These are phyloP conservation scores for Globisporangium canariense DNA, from an alignment of 352 stramenopile genomes.

Conservation along the genomic window DNA sequence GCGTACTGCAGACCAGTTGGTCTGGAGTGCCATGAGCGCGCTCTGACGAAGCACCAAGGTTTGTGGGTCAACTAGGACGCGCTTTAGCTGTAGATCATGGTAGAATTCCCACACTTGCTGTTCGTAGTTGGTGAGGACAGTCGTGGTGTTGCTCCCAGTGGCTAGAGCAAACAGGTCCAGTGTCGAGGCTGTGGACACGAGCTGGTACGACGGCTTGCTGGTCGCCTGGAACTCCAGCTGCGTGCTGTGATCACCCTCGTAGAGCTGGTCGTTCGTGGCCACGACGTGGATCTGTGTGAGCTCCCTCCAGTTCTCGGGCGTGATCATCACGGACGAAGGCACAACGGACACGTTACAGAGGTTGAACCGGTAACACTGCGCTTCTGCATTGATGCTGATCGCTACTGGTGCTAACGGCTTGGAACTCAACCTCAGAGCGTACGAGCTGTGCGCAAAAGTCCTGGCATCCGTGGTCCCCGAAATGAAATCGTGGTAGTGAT, in stretches of 20 bases:
- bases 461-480: constrained; percentile 15
- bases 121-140: constrained; percentile 16
- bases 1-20: constrained; percentile 37
- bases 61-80: constrained; percentile 6
- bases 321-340: constrained; percentile 38
- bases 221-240: constrained; percentile 27
- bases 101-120: constrained; percentile 27
- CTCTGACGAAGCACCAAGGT: constrained; percentile 15
- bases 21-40: constrained; percentile 26
- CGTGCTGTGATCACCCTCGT: constrained; percentile 40
- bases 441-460: constrained; percentile 45
- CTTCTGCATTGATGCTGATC: constrained; percentile 46
- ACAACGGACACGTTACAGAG: constrained; percentile 59
- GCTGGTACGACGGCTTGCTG: constrained; percentile 31
- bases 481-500: constrained; percentile 74
- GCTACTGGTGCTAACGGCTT: constrained; percentile 46
- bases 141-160: not conserved
- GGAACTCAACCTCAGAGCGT: constrained; percentile 40
- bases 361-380: constrained; percentile 66
- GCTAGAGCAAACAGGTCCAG: not conserved
- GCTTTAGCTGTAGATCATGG: constrained; percentile 22
- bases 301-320: constrained; percentile 39
- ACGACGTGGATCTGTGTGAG: constrained; percentile 40
- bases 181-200: constrained; percentile 27
- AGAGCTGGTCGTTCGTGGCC: constrained; percentile 56